Base-by-base conservation (phyloP, 257 asterid species). In the Solanum virginianum region DNA sequence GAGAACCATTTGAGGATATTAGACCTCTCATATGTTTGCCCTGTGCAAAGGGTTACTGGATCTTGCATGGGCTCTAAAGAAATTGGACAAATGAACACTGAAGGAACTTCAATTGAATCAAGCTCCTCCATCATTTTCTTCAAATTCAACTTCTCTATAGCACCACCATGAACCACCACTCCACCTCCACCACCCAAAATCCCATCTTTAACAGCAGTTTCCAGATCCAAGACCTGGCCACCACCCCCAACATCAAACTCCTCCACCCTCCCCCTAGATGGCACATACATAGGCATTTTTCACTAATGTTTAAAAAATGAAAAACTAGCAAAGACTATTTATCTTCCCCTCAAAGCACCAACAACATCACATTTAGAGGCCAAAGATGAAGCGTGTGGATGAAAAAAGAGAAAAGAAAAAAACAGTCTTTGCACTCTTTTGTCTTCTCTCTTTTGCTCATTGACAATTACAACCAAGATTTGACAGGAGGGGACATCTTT, bases 1-100 rank as follows among this genome's bases (percentile, higher is more conserved):
- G 90, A 89, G 63, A 92, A 88, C 97, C 97, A 91, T 86, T 89
- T 89, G 83, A 90, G 92, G 22, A 94, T 94, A 79, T 91, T 94
- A 83, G 92, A 86, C 86, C 91, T 90, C 80, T 94, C 98, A 59
- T 94, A 94, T 39, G 98, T 94, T 86, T 94, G 98, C 43, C 98
- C 97, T 0, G 97, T 94, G 88, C 97, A 93, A n/a, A 94, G 94
- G 5, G 98, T 94, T 18, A 93, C 98, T 29, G 97, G 98, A 80
- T 94, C 98, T 72, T 85, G 93, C 95, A 94, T 93, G 59, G 94
- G 93, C 49, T 94, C 98, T 56, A 94, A 90, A 3, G 95, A 92
- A 75, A 94, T 94, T 77, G 98, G 97, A 88, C 97, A 94, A 39
- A 92, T 91, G 85, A 94, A 91, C 17, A 92, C 93, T 1, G 90